phyloP scores from a whole-genome alignment of 179 eudicot genomes.

The Monotropa hypopitys region DNA sequence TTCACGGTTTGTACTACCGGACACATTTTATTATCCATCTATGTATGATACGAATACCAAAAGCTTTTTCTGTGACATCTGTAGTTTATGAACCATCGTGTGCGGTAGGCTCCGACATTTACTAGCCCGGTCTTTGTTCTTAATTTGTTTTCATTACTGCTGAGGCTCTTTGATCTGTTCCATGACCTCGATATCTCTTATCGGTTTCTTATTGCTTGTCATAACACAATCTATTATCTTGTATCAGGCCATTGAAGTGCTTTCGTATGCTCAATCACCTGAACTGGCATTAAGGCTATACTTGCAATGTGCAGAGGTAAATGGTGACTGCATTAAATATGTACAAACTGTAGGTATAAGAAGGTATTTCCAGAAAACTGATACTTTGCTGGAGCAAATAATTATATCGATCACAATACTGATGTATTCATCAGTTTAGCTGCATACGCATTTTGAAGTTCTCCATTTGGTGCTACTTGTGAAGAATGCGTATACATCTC shows the following conservation, averaged over 20 bases:
- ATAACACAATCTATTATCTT: not conserved
- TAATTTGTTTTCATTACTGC: not conserved
- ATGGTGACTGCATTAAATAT: not conserved
- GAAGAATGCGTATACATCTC: not conserved
- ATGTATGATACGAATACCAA: not conserved
- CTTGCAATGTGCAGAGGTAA: constrained; percentile 96
- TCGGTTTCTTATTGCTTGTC: not conserved
- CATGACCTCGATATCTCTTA: not conserved
- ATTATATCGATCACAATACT: not conserved
- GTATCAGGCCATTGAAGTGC: constrained; percentile 69
- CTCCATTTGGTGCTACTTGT: not conserved
- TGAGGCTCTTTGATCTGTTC: not conserved
- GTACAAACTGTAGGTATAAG: not conserved
- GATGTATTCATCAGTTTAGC: not conserved
- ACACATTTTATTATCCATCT: not conserved
- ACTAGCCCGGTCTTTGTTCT: not conserved
- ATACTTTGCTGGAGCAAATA: not conserved
- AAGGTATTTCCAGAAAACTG: not conserved
- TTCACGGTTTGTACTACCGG: not conserved
- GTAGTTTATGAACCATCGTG: not conserved
- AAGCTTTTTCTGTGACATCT: not conserved
- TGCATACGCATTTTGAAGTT: not conserved
- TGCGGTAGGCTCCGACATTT: not conserved
- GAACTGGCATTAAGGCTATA: constrained; percentile 85
- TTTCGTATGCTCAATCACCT: constrained; percentile 62